Base-by-base conservation (phyloP, 75 land plant species). In the Pinus taeda region DNA sequence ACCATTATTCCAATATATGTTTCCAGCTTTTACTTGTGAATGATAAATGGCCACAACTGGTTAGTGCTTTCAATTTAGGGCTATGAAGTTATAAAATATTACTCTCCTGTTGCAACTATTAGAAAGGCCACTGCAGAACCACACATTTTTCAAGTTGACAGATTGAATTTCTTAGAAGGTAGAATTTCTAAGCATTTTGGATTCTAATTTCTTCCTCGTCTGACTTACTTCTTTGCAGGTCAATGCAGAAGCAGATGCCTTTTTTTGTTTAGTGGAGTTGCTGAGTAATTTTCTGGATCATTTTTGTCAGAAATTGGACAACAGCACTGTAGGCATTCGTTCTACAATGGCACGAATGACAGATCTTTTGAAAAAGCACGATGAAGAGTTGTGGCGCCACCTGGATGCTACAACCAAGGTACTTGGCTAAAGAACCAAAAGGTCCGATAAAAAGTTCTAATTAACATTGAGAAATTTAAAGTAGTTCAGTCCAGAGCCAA, bases 181-280 rank as follows among this genome's bases (percentile, higher is more conserved):
- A 42, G 53, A 69, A 20, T 45, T 56, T 21, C 7, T 12, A 17
- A 17, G 11, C 21, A 33, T 15, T 57, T 18, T 12, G 5, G 20
- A 55, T 58, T 60, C 75, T 55, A 26, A 26, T 57, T 26, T n/a
- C 33, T 29, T 63, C 26, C 11, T 59, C 56, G 9, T 69, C 42
- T 69, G 45, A 45, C 42, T 29, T 78, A 39, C 62, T 81, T 12
- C 12, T 22, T 74, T 64, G 60, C 81, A 93, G 96, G 85, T 61
- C 42, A 86, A 91, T 82, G 96, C 94, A 75, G 96, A 93, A 78
- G 93, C 94, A 63, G 94, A 93, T 84, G 85, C 92, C 49, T 93
- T 89, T 75, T 78, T 77, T 78, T 93, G 96, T 82, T 91, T 93
- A 80, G 94, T 93, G 75, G 81, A 91, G 39, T 83, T 93, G 37